Percentiles rank a stretch among this genome's conserved stretches.
These are phyloP conservation scores for Ophiostoma sp. DNA, from an alignment of 2,329 filamentous ascomycete species.

Conservation along the genomic window DNA sequence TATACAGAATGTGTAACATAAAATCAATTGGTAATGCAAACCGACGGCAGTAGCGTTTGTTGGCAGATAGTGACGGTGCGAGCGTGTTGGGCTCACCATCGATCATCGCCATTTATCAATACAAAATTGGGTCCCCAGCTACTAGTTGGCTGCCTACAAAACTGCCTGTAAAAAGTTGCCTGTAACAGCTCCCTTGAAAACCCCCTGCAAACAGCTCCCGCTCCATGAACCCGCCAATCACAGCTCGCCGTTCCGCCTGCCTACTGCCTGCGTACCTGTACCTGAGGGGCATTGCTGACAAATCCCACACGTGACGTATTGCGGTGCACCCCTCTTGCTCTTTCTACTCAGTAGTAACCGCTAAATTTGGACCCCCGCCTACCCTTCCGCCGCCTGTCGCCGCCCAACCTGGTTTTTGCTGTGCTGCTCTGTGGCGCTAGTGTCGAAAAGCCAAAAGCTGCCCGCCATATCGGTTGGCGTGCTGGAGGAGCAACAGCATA, in stretches of 20 bases:
- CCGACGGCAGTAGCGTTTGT: not conserved
- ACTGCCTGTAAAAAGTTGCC: not conserved
- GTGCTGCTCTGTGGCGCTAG: not conserved
- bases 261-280: not conserved
- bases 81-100: not conserved
- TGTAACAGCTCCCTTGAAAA: not conserved
- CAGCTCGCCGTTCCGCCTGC: not conserved
- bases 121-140: not conserved
- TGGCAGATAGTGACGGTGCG: not conserved
- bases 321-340: not conserved
- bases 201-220: not conserved
- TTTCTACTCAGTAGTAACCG: not conserved
- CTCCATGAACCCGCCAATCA: not conserved
- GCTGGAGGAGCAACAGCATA: constrained; percentile 24
- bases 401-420: constrained; percentile 26
- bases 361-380: constrained; percentile 10
- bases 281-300: constrained; percentile 13
- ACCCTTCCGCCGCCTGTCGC: constrained; percentile 21
- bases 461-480: constrained; percentile 20
- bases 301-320: constrained; percentile 23
- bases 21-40: not conserved
- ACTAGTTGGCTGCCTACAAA: not conserved
- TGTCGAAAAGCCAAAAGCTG: constrained; percentile 16
- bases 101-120: not conserved
- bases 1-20: not conserved